phyloP scores from a whole-genome alignment of 257 asterid genomes.

The Cynanchum wilfordii region DNA sequence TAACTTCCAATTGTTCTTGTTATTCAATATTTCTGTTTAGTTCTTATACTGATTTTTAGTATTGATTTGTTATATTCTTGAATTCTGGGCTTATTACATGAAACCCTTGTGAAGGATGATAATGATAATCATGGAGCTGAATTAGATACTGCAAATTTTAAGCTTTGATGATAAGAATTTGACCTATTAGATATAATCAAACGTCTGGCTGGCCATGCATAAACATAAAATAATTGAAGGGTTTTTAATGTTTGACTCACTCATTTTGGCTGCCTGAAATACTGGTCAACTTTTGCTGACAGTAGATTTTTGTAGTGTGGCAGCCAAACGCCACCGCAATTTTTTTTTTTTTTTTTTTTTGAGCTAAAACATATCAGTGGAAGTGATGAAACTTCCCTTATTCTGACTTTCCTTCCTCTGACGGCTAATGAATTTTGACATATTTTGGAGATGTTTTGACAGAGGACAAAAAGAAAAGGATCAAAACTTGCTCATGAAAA shows the following conservation, averaged over 20 bases:
- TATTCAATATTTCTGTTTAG: slow-evolving; percentile 4
- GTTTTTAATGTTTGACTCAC: not conserved
- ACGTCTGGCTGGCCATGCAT: not conserved
- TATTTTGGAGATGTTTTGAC: not conserved
- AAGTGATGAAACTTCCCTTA: not conserved
- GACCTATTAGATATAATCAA: not conserved
- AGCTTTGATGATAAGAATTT: not conserved
- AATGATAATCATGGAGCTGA: not conserved
- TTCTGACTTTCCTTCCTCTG: not conserved
- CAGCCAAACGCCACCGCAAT: not conserved
- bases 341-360: too few relatives aligned
- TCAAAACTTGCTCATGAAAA: not conserved
- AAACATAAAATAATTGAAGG: not conserved
- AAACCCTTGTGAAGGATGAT: not conserved
- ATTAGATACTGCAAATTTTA: not conserved
- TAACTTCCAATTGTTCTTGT: slow-evolving; percentile 14
- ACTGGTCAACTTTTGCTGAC: not conserved
- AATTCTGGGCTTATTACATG: not conserved
- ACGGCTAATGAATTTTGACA: not conserved
- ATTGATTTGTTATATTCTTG: not conserved
- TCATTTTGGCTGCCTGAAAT: not conserved
- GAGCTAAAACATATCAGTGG: not conserved
- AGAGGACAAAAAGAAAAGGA: not conserved
- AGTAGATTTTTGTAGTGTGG: not conserved
- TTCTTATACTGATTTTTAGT: not conserved